These are phyloP conservation scores for Neopestalotiopsis sp. DNA, from an alignment of 2,329 filamentous ascomycete genomes.

Conservation along the genomic window DNA sequence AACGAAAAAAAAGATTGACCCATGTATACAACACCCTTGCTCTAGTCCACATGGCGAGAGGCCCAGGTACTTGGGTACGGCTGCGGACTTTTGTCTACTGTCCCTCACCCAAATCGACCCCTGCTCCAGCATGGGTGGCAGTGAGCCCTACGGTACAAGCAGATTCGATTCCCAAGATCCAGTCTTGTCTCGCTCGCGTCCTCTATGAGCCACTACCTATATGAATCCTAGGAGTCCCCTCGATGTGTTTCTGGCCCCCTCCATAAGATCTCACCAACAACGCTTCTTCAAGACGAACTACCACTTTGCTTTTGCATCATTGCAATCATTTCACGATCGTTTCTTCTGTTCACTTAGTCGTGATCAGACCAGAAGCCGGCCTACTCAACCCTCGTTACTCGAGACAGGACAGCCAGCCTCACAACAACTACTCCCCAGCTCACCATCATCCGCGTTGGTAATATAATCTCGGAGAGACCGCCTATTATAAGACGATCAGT, in stretches of 20 bases:
- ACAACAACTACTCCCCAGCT: neutral
- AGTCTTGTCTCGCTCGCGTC: slow-evolving; percentile 7
- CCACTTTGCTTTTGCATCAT: slow-evolving; percentile 11
- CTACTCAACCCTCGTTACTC: neutral
- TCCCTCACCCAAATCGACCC: slow-evolving; percentile 13
- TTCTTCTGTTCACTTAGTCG: slow-evolving; percentile 13
- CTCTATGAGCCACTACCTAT: slow-evolving; percentile 21
- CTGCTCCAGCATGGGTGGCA: slow-evolving; percentile 18
- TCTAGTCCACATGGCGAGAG: slow-evolving; percentile 6
- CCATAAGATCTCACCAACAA: slow-evolving; percentile 17
- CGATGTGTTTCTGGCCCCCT: slow-evolving; percentile 28
- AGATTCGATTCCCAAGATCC: slow-evolving; percentile 18
- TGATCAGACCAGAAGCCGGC: slow-evolving; percentile 9
- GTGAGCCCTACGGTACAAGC: slow-evolving; percentile 14
- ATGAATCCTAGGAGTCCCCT: slow-evolving; percentile 30
- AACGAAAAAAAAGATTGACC: neutral
- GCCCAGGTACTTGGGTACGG: slow-evolving; percentile 11
- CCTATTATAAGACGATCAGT: slow-evolving; percentile 20
- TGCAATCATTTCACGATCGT: slow-evolving; percentile 15
- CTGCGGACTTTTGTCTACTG: slow-evolving; percentile 10
- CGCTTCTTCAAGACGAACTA: slow-evolving; percentile 7
- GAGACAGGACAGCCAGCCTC: slow-evolving; percentile 12
- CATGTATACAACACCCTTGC: neutral
- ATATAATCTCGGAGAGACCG: slow-evolving; percentile 10
- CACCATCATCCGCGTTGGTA: neutral